Evolutionary conservation across 345 rosid species (phyloP), one percentile per base, ranked within the genome.

Genomic region (Brassica juncea): DNA sequence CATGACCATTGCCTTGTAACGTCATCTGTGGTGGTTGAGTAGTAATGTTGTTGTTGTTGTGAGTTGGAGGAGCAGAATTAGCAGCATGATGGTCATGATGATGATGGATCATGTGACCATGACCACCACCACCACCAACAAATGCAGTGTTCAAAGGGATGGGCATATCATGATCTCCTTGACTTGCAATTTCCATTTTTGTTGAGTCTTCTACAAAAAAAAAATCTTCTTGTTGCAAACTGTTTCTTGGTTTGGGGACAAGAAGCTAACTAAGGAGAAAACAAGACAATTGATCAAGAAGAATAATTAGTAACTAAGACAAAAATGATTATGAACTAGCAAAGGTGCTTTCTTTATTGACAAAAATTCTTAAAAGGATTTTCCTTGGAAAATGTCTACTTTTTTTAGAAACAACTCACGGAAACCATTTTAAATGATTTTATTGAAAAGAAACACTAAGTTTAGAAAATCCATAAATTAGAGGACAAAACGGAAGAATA

Each of bases 121-220:
- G 83, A 34, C 82, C 81, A 75, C 88, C 82, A 67, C 68, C 88
- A 71, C 65, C 60, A 71, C 44, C 62, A 77, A 64, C 87, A 83
- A 77, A 87, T 69, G 89, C 15, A 85, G 86, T 86, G 86, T 85
- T 89, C 80, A 88, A 64, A 66, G 98, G 96, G 64, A 90, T 88
- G 68, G 96, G 93, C 79, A 92, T 90, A 63, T 88, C 91, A 76
- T 76, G 84, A 30, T 77, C 92, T 65, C 37, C 94, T 81, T 87
- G 90, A 82, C 86, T 85, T 42, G 88, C 84, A 85, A 88, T 86
- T 28, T 93, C 94, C 94, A 91, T 89, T 66, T 70, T 68, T 44
- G 54, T 37, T 52, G 52, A 12, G 28, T 31, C 71, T 80, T 69
- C 72, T 37, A 62, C 60, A 15, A 52, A 35, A 28, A 23, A 23